Evolutionary conservation across 1,284 basidiomycete genomes (phyloP).

Genomic region (Cryptococcus deneoformans): DNA sequence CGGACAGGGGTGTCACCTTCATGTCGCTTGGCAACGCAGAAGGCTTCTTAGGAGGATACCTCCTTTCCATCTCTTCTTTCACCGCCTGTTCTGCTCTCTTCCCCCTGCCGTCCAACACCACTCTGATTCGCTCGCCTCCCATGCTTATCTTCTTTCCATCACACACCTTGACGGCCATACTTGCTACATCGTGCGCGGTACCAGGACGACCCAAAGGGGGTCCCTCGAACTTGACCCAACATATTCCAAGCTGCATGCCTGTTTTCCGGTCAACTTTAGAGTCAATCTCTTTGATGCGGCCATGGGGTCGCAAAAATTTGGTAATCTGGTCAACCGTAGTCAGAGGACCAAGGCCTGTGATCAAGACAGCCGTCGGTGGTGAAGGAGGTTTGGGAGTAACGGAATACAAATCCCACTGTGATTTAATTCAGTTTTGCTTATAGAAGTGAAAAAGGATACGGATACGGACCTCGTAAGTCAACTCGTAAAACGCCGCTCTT

Average conservation of each 20-base stretch:
- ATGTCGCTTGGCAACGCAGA: constrained; percentile 5
- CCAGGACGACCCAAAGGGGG: constrained; percentile 27
- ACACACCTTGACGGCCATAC: constrained; percentile 41
- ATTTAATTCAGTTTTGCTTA: not conserved
- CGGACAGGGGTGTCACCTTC: constrained; percentile 5
- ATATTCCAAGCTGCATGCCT: constrained; percentile 78
- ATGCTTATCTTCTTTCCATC: constrained; percentile 49
- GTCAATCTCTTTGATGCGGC: constrained; percentile 67
- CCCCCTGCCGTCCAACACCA: constrained; percentile 53
- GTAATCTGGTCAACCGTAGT: constrained; percentile 66
- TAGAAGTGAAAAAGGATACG: not conserved
- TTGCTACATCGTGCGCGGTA: constrained; percentile 46
- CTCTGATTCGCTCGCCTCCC: constrained; percentile 35
- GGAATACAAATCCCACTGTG: constrained; percentile 72
- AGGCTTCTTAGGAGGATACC: constrained; percentile 51
- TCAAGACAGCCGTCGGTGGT: constrained; percentile 60
- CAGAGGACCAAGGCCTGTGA: constrained; percentile 69
- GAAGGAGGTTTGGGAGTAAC: constrained; percentile 70
- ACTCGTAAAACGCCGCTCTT: constrained; percentile 23
- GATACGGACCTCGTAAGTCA: constrained; percentile 42
- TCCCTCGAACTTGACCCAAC: constrained; percentile 65
- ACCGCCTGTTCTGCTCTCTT: constrained; percentile 46
- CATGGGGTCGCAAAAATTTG: constrained; percentile 66
- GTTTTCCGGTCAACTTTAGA: constrained; percentile 76
- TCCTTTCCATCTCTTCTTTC: constrained; percentile 58